phyloP scores from a whole-genome alignment of 257 asterid genomes.

The Gentiana macrophylla region DNA sequence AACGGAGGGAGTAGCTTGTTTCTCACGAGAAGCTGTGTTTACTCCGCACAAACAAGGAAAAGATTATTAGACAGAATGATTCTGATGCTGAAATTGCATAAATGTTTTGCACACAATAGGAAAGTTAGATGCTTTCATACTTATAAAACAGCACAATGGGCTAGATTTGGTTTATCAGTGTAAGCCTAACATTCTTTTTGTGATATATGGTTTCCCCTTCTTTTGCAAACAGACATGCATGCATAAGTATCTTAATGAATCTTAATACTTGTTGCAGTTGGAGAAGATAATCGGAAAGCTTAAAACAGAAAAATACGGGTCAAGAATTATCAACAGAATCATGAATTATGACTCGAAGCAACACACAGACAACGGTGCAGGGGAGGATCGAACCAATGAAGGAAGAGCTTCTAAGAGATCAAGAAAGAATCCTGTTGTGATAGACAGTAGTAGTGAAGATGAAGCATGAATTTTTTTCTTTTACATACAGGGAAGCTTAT shows the following conservation, averaged over 20 bases:
- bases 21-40: too few species aligned
- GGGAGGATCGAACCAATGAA: constrained; percentile 13
- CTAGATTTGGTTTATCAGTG: not conserved
- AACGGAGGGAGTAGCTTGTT: too few species aligned
- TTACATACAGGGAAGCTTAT: not conserved
- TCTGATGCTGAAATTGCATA: too few species aligned
- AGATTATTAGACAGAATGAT: too few species aligned
- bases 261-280: constrained; percentile 40
- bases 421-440: constrained; percentile 38
- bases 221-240: too few species aligned
- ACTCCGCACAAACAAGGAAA: too few species aligned
- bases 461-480: constrained; percentile 32
- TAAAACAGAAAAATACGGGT: constrained; percentile 71
- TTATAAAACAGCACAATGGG: not conserved
- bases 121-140: too few species aligned
- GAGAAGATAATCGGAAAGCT: constrained; percentile 81
- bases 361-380: constrained; percentile 22
- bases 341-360: constrained; percentile 23
- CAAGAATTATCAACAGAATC: constrained; percentile 52
- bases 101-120: too few species aligned
- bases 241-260: not conserved
- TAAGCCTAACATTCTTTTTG: too few species aligned
- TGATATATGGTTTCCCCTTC: too few species aligned
- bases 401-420: constrained; percentile 38
- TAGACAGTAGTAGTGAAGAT: constrained; percentile 77